phyloP scores from a whole-genome alignment of 208 protist species.

The Acanthamoeba royreba region DNA sequence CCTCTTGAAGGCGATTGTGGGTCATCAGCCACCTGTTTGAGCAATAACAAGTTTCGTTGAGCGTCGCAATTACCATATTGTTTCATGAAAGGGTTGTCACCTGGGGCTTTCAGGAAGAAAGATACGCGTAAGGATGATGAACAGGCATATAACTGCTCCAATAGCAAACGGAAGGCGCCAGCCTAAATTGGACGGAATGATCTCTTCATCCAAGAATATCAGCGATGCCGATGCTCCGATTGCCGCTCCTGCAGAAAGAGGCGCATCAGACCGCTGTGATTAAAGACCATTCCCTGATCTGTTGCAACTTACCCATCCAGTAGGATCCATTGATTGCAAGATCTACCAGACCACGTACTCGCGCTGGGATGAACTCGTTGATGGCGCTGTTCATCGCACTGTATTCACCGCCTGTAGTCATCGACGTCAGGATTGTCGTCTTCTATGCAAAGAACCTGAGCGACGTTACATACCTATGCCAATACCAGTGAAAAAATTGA shows the following conservation, averaged over 20 bases:
- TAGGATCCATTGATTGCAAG: slow-evolving; percentile 29
- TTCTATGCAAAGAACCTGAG: too few relatives aligned
- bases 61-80: too few relatives aligned
- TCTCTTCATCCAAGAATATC: neutral
- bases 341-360: slow-evolving; percentile 13
- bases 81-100: too few relatives aligned
- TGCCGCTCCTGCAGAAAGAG: neutral
- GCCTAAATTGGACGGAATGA: neutral
- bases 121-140: slow-evolving; percentile 11
- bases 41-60: too few relatives aligned
- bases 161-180: slow-evolving; percentile 4
- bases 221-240: neutral
- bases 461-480: neutral
- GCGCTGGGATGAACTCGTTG: slow-evolving; percentile 46
- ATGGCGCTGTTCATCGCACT: slow-evolving; percentile 51
- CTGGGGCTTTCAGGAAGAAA: slow-evolving; percentile 7
- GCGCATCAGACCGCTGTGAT: too few relatives aligned
- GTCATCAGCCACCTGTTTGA: slow-evolving; percentile 32
- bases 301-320: neutral
- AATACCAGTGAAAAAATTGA: slow-evolving; percentile 5
- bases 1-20: neutral
- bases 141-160: neutral
- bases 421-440: too few relatives aligned
- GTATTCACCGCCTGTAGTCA: slow-evolving; percentile 39
- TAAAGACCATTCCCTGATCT: too few relatives aligned